Conservation (phyloP, 2,329 filamentous ascomycete species). For the Fusarium mexicanum region DNA sequence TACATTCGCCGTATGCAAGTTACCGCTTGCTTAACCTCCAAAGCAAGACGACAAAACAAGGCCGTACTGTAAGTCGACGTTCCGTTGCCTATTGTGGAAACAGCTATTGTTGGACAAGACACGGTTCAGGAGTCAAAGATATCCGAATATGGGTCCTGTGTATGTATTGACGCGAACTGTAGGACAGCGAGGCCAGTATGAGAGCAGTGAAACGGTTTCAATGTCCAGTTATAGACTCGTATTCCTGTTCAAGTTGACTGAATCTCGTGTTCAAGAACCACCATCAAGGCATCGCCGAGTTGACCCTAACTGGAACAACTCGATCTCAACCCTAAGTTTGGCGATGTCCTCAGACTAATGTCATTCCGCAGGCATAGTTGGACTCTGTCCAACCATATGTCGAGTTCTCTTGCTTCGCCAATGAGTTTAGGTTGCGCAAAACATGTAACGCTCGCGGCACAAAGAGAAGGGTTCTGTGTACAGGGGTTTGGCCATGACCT, state of each 20-base stretch:
- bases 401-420: background rate
- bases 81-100: constrained; percentile 11
- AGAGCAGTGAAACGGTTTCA: constrained; percentile 7
- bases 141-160: constrained; percentile 9
- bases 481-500: background rate
- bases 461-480: background rate
- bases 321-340: background rate
- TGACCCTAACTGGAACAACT: constrained; percentile 2
- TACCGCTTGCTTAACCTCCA: background rate
- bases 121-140: background rate
- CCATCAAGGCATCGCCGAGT: background rate
- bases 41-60: background rate
- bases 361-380: background rate
- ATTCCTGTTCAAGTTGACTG: background rate
- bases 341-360: background rate
- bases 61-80: background rate
- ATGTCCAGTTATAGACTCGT: constrained; percentile 1
- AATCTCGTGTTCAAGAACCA: constrained; percentile 7
- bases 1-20: constrained; percentile 7
- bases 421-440: background rate
- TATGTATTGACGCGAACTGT: constrained; percentile 7
- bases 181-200: constrained; percentile 8
- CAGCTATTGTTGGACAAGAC: constrained; percentile 2
- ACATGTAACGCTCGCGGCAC: background rate
- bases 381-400: background rate